A percentile compares a stretch with the other conserved stretches of the same genome.
Evolutionary conservation across 805 yeast genomes (phyloP).

Genomic region (Wickerhamomyces tratensis): DNA sequence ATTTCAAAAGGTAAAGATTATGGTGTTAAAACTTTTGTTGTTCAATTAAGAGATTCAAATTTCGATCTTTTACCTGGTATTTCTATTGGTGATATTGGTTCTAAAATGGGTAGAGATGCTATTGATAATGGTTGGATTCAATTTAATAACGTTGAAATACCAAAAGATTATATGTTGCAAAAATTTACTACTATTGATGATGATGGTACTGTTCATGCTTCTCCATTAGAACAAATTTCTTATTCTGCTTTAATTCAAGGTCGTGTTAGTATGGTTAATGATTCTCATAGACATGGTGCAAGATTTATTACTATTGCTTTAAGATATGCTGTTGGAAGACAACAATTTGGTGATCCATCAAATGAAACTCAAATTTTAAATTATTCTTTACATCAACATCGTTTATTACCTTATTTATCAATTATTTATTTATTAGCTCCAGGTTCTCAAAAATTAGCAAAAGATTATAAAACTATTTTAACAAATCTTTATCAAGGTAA

Average conservation of each 20-base stretch:
- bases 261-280: conserved; percentile 82
- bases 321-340: conserved; percentile 82
- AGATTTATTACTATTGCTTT: conserved; percentile 77
- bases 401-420: conserved; percentile 79
- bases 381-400: conserved; percentile 82
- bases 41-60: conserved; percentile 71
- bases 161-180: conserved; percentile 74
- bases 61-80: conserved; percentile 75
- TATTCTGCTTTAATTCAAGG: conserved; percentile 85
- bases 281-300: conserved; percentile 73
- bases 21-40: conserved; percentile 89
- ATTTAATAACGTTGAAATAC: conserved; percentile 74
- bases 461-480: conserved; percentile 39
- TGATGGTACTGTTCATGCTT: conserved; percentile 58
- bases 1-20: conserved; percentile 76
- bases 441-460: conserved; percentile 54
- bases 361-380: conserved; percentile 70
- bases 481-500: conserved; percentile 39
- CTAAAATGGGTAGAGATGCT: conserved; percentile 94
- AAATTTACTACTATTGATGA: conserved; percentile 64
- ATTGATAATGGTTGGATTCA: conserved; percentile 97
- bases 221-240: conserved; percentile 82
- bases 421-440: conserved; percentile 68
- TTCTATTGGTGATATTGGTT: conserved; percentile 84
- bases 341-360: conserved; percentile 58